These are phyloP conservation scores for Aspergillus ostianus DNA, from an alignment of 495 filamentous ascomycete species.

Conservation along the genomic window DNA sequence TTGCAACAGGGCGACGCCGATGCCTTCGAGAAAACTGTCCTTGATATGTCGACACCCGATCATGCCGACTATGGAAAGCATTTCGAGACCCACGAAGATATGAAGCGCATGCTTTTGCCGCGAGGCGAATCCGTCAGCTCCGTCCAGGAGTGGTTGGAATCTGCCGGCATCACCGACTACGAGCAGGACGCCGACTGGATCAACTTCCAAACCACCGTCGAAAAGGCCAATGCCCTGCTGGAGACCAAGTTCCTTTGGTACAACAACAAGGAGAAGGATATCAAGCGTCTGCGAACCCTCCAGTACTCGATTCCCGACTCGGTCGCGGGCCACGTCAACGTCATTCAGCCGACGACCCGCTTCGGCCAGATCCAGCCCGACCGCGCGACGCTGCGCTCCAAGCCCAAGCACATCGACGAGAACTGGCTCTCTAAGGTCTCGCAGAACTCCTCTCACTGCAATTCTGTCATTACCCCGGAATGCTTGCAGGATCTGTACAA, in stretches of 20 bases:
- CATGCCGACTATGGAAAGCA: slow-evolving; percentile 63
- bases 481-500: slow-evolving; percentile 63
- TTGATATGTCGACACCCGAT: slow-evolving; percentile 59
- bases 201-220: slow-evolving; percentile 53
- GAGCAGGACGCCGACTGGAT: slow-evolving; percentile 61
- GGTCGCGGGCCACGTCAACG: slow-evolving; percentile 46
- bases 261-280: slow-evolving; percentile 32
- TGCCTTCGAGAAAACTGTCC: slow-evolving; percentile 59
- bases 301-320: slow-evolving; percentile 57
- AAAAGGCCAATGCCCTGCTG: slow-evolving; percentile 53
- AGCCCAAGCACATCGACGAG: slow-evolving; percentile 25
- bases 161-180: slow-evolving; percentile 46
- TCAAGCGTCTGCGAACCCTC: slow-evolving; percentile 55
- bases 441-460: slow-evolving; percentile 33
- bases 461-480: slow-evolving; percentile 52
- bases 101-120: slow-evolving; percentile 55
- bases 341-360: slow-evolving; percentile 57
- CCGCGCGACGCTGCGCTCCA: slow-evolving; percentile 29
- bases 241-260: slow-evolving; percentile 58
- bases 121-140: slow-evolving; percentile 43
- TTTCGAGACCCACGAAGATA: slow-evolving; percentile 52
- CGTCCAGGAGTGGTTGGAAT: slow-evolving; percentile 49
- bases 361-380: slow-evolving; percentile 50
- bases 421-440: slow-evolving; percentile 18
- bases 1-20: slow-evolving; percentile 55